Conservation (phyloP, 1,284 basidiomycete species). For the Fomitopsis pinicola region DNA sequence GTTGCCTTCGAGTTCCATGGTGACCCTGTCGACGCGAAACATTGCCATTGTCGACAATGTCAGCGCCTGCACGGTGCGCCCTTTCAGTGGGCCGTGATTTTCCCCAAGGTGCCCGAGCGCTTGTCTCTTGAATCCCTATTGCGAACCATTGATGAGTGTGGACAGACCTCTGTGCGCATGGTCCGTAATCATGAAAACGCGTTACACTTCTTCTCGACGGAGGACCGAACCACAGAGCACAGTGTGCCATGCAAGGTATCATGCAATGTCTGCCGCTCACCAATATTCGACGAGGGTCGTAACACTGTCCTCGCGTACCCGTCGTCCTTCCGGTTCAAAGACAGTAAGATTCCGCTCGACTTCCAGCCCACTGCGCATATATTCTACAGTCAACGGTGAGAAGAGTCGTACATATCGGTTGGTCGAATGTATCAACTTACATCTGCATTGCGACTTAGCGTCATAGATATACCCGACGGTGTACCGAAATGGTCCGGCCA, state of each 20-base stretch:
- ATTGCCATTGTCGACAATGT: constrained; percentile 26
- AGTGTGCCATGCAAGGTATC: constrained; percentile 33
- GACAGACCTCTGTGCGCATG: constrained; percentile 28
- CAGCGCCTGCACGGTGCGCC: no score
- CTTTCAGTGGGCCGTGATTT: constrained; percentile 34
- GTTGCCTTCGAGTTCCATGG: constrained; percentile 30
- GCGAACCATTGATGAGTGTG: neutral
- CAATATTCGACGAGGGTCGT: constrained; percentile 33
- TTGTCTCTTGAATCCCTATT: neutral
- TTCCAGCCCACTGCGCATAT: constrained; percentile 31
- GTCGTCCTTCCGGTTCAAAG: constrained; percentile 25
- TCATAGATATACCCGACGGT: constrained; percentile 30
- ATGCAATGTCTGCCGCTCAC: constrained; percentile 29
- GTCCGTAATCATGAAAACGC: constrained; percentile 24
- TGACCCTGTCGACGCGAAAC: constrained; percentile 30
- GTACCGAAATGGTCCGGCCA: constrained; percentile 30
- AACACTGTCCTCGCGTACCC: constrained; percentile 31
- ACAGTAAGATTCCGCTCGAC: constrained; percentile 23
- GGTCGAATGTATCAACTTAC: no score
- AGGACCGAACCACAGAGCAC: constrained; percentile 18
- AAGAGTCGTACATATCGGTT: neutral
- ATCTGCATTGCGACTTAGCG: constrained; percentile 8
- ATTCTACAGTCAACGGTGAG: constrained; percentile 27
- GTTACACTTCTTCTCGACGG: constrained; percentile 32
- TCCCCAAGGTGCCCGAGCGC: constrained; percentile 22